Conservation (phyloP, 2,329 filamentous ascomycete genomes). For the Neonectria hederae region DNA sequence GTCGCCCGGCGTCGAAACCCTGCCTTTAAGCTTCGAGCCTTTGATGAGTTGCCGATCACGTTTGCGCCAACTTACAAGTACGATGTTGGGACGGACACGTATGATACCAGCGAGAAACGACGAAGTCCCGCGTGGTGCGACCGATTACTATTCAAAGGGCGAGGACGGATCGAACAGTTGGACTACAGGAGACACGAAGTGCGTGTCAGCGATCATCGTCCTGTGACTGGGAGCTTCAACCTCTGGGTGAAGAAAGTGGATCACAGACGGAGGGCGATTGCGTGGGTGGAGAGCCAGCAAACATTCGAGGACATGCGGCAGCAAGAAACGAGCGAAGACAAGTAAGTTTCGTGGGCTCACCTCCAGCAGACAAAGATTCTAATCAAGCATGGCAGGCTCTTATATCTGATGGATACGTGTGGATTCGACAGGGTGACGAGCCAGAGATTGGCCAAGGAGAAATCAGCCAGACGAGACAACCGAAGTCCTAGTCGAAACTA, state of each 20-base stretch:
- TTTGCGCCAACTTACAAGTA: slow-evolving; percentile 99
- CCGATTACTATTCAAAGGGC: slow-evolving; percentile 84
- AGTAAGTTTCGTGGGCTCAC: slow-evolving; percentile 66
- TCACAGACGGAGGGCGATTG: slow-evolving; percentile 68
- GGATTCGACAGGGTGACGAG: slow-evolving; percentile 65
- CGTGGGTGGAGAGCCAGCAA: slow-evolving; percentile 78
- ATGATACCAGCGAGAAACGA: slow-evolving; percentile 95
- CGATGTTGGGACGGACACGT: slow-evolving; percentile 92
- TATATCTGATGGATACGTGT: slow-evolving; percentile 61
- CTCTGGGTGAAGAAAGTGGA: slow-evolving; percentile 86
- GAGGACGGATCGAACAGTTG: slow-evolving; percentile 83
- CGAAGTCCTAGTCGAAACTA: slow-evolving; percentile 39
- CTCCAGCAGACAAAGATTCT: slow-evolving; percentile 20
- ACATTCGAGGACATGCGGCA: slow-evolving; percentile 78
- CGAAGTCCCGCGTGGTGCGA: slow-evolving; percentile 97
- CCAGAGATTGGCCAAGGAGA: slow-evolving; percentile 56
- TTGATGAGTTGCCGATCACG: slow-evolving; percentile 88
- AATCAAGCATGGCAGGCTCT: slow-evolving; percentile 51
- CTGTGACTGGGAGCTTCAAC: slow-evolving; percentile 86
- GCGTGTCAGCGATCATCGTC: slow-evolving; percentile 89
- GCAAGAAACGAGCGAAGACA: slow-evolving; percentile 75
- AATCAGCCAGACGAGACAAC: slow-evolving; percentile 40
- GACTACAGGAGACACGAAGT: slow-evolving; percentile 93
- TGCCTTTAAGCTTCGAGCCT: slow-evolving; percentile 85
- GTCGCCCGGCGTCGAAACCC: slow-evolving; percentile 90